Percentiles rank a stretch among this genome's conserved stretches.
These are phyloP conservation scores for Microthlaspi erraticum DNA, from an alignment of 345 rosid species.

Conservation along the genomic window DNA sequence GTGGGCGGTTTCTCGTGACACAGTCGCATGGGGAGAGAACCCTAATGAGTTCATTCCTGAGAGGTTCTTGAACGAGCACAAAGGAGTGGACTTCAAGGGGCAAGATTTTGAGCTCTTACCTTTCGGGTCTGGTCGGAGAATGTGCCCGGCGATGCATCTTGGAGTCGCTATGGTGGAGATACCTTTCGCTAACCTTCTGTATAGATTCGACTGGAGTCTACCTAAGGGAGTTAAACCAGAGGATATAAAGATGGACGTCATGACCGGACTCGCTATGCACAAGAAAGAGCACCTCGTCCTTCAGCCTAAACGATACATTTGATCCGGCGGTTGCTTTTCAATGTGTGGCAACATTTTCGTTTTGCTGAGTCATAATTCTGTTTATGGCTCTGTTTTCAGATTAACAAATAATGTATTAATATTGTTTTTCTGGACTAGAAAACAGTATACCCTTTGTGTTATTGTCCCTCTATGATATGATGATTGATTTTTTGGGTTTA, in stretches of 20 bases:
- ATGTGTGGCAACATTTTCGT: neutral
- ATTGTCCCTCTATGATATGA: neutral
- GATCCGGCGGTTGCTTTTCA: constrained; percentile 11
- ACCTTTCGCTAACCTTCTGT: constrained; percentile 43
- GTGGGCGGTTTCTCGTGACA: constrained; percentile 47
- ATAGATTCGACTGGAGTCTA: constrained; percentile 40
- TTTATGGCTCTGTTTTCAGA: neutral
- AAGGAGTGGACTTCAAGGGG: constrained; percentile 44
- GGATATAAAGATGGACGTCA: constrained; percentile 45
- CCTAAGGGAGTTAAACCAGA: constrained; percentile 38
- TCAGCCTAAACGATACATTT: constrained; percentile 28
- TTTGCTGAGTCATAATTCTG: constrained; percentile 13
- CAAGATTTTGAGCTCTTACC: constrained; percentile 45
- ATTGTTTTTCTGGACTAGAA: neutral
- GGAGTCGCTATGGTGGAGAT: constrained; percentile 44
- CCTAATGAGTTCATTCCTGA: constrained; percentile 42
- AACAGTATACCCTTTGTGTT: neutral
- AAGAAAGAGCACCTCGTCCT: constrained; percentile 43
- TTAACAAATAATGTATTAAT: constrained; percentile 20
- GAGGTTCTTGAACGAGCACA: constrained; percentile 40
- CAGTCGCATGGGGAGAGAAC: constrained; percentile 40
- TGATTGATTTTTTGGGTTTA: neutral
- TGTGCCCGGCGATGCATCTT: constrained; percentile 46
- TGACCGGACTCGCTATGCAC: constrained; percentile 47
- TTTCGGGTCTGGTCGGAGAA: constrained; percentile 40